phyloP scores from a whole-genome alignment of 2,329 filamentous ascomycete species.

The Pleomassaria siparia region DNA sequence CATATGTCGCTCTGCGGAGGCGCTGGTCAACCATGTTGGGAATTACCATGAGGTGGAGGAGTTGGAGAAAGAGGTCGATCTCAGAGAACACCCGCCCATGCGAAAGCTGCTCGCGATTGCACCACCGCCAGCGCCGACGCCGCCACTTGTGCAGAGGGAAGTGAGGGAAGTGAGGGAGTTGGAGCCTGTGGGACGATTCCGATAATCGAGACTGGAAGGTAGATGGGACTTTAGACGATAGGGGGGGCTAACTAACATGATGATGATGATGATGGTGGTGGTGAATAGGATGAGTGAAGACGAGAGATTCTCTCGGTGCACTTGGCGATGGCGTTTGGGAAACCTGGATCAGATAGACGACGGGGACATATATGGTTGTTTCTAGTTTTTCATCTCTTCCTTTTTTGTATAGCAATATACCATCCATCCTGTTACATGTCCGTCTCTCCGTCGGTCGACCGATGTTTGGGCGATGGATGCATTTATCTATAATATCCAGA shows the following conservation, averaged over 20 bases:
- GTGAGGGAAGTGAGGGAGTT: too few relatives aligned
- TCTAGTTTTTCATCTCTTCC: not conserved
- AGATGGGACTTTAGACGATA: too few relatives aligned
- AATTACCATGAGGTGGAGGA: conserved; percentile 36
- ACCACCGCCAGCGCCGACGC: conserved; percentile 1
- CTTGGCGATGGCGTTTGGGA: not conserved
- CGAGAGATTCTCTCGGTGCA: too few relatives aligned
- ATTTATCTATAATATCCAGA: too few relatives aligned
- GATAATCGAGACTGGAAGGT: not conserved
- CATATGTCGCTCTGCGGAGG: conserved; percentile 37
- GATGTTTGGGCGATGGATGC: too few relatives aligned
- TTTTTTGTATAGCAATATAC: conserved; percentile 1
- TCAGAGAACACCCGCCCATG: conserved; percentile 24
- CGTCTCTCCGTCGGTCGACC: too few relatives aligned
- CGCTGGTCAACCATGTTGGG: conserved; percentile 41
- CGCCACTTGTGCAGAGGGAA: not conserved
- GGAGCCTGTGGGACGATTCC: not conserved
- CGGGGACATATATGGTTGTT: not conserved
- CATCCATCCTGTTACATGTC: too few relatives aligned
- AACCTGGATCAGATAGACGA: not conserved
- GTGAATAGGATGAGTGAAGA: too few relatives aligned
- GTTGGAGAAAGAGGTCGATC: conserved; percentile 33
- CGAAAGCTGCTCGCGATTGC: not conserved
- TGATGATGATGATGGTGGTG: too few relatives aligned
- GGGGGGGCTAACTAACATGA: too few relatives aligned